Evolutionary conservation across 169 alveolate species (phyloP), one percentile per base, ranked within the genome.

Genomic region (Neospora caninum): DNA sequence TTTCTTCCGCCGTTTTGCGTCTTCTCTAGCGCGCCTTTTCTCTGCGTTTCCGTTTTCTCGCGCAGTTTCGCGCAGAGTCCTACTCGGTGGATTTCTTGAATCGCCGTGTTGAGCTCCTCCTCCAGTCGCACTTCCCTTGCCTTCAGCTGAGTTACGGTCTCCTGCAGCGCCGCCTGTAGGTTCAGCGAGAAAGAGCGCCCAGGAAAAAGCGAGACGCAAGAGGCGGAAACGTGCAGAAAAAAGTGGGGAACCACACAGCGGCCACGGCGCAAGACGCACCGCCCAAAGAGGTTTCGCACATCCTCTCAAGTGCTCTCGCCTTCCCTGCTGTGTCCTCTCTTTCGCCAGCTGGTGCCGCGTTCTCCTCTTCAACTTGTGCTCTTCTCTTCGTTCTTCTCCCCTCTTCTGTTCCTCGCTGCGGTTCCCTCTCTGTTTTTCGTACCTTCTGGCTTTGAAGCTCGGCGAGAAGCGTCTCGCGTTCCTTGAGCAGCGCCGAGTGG

Each of bases 91-190:
- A 82, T 82, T 42, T 82, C 89, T 42, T 82, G 89, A 9, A 82
- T 42, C 34, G 89, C 89, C 31, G 89, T 82, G 89, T 82, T 38
- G 27, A 82, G 89, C 89, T 82, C 89, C 64, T 82, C 89, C 67
- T 82, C 89, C 18, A 82, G 89, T 39, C 64, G 89, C 39, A 22
- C 34, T 29, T 82, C 69, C 34, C 89, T 41, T 67, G 22, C 89
- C 64, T 82, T 82, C 89, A 39, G 89, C 89, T 82, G 89, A 31
- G 31, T 22, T 6, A 42, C 42, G 36, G 67, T 36, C 38, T 39
- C 89, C 38, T 82, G 89, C 34, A 82, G 38, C 4, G 67, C 53
- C 41, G 64, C 64, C 89, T 82, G 67, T 49, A 13, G 58, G 58
- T 4, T 4, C 82, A 69, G 18, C 34, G 82, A 6, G 82, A 69